These are phyloP conservation scores for Chlamydomonas sphaeroides DNA, from an alignment of 139 green algal genomes.

Conservation along the genomic window DNA sequence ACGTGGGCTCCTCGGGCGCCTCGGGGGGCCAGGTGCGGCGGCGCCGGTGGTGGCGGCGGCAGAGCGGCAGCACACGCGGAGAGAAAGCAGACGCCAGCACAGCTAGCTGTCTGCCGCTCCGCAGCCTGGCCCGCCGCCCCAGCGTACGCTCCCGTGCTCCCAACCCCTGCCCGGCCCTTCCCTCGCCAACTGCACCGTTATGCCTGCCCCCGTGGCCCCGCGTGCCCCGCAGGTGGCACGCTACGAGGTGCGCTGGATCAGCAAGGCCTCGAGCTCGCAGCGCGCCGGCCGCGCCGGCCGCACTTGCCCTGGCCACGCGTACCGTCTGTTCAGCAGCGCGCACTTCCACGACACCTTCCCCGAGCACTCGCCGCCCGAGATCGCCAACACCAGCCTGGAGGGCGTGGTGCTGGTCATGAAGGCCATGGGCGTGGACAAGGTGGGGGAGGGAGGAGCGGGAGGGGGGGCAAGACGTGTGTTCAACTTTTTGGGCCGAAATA, in stretches of 20 bases:
- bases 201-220: no score
- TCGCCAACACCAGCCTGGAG: slow-evolving; percentile 87
- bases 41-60: no score
- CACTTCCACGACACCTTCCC: slow-evolving; percentile 92
- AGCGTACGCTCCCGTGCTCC: no score
- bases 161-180: no score
- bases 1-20: background rate
- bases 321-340: slow-evolving; percentile 89
- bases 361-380: slow-evolving; percentile 84
- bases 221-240: no score
- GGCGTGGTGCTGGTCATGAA: slow-evolving; percentile 93
- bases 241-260: slow-evolving; percentile 72
- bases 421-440: slow-evolving; percentile 92
- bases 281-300: slow-evolving; percentile 91
- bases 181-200: no score
- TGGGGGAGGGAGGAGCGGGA: slow-evolving; percentile 25
- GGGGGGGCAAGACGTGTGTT: background rate
- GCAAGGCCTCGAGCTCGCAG: slow-evolving; percentile 88
- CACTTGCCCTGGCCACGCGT: slow-evolving; percentile 94
- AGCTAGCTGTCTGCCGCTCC: no score
- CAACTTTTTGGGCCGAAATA: background rate
- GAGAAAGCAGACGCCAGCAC: no score
- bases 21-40: slow-evolving; percentile 1
- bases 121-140: no score
- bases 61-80: no score